Evolutionary conservation across 1,284 basidiomycete species (phyloP), one percentile per base, ranked within the genome.

Genomic region (Fomitiporia mediterranea): DNA sequence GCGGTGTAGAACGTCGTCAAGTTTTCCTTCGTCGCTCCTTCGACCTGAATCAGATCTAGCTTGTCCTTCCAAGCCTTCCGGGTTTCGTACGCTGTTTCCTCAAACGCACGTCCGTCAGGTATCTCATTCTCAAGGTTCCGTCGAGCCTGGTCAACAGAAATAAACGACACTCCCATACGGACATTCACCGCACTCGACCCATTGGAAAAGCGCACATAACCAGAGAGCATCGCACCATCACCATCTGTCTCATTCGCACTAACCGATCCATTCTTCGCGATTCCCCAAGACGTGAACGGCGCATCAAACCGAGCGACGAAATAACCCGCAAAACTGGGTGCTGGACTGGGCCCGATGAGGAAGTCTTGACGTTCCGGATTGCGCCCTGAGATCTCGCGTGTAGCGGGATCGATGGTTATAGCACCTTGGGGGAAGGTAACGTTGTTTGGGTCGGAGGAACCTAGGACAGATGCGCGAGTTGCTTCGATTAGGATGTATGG

Each of bases 311-410:
- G 80, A 6, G 84, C 89, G 49, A 86, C 88, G 67, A 89, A 92
- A 74, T 88, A 90, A 0, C 86, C 88, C 34, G 78, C 80, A 74
- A 80, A 75, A 51, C 65, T 53, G 61, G 71, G 68, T 0, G 81
- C 80, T 2, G 77, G 74, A 28, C 78, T 81, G 0, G 84, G 84
- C 0, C 78, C 78, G 55, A 88, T 80, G 64, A 89, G 85, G 66
- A 73, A 77, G 70, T 92, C 89, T 65, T 91, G 88, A 9, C 87
- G 77, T 65, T 92, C 89, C 9, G 81, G 76, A 61, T 86, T 89
- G 65, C 71, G 79, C 2, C 90, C 89, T 23, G 77, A 82, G 42
- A 91, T 78, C 70, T 90, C 85, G 42, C 73, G 73, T 39, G 56
- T 58, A 5, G 65, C 56, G 1, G 74, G 68, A 54, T 80, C 69